A percentile compares a stretch with the other conserved stretches of the same genome.
Conservation (phyloP, 352 stramenopile species). For the Globisporangium middletonii region DNA sequence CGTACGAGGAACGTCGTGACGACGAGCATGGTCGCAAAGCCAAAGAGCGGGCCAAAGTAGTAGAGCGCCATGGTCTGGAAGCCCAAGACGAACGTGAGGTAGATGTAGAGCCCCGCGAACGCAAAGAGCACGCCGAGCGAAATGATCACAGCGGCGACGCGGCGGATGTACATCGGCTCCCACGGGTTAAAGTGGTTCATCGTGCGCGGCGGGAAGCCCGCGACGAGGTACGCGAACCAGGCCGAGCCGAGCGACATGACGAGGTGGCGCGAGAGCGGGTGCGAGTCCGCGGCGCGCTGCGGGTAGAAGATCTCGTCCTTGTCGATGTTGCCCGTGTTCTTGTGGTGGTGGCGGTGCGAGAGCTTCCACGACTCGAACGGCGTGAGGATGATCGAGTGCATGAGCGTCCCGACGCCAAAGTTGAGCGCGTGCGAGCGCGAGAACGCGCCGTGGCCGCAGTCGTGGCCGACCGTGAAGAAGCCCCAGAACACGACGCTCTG, state of each 20-base stretch:
- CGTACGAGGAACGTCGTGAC: slow-evolving; percentile 72
- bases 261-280: slow-evolving; percentile 46
- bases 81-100: slow-evolving; percentile 38
- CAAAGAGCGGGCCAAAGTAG: slow-evolving; percentile 72
- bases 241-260: slow-evolving; percentile 38
- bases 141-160: slow-evolving; percentile 51
- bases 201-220: slow-evolving; percentile 68
- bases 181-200: slow-evolving; percentile 78
- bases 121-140: slow-evolving; percentile 43
- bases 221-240: slow-evolving; percentile 69
- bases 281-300: slow-evolving; percentile 49
- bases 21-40: slow-evolving; percentile 76
- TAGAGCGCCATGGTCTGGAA: slow-evolving; percentile 64
- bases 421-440: slow-evolving; percentile 75
- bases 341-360: slow-evolving; percentile 80
- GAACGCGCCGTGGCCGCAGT: slow-evolving; percentile 78
- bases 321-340: slow-evolving; percentile 86
- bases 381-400: slow-evolving; percentile 78
- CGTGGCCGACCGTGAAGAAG: slow-evolving; percentile 80
- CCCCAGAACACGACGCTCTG: slow-evolving; percentile 80
- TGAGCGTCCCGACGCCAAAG: slow-evolving; percentile 65
- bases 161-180: slow-evolving; percentile 64
- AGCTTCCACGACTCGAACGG: slow-evolving; percentile 79
- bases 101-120: slow-evolving; percentile 30
- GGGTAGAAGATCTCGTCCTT: slow-evolving; percentile 82